Conservation (phyloP, 805 yeast species). For the Ascoidea tarda region DNA sequence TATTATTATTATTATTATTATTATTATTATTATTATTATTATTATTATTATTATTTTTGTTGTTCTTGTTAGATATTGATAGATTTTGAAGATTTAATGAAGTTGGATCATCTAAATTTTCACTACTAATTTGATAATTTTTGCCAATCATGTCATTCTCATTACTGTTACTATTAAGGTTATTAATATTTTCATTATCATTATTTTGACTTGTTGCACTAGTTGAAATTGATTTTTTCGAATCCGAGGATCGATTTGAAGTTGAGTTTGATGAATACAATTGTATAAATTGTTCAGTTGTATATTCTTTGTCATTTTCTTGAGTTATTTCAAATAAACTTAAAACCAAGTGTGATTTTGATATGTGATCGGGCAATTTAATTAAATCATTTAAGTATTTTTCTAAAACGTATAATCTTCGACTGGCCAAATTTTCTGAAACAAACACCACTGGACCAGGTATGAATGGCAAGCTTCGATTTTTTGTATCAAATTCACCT, state of each 20-base stretch:
- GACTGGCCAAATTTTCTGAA: constrained; percentile 54
- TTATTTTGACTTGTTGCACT: constrained; percentile 4
- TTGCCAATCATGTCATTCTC: too few relatives aligned
- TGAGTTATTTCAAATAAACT: constrained; percentile 48
- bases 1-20: too few relatives aligned
- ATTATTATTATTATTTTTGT: too few relatives aligned
- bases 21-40: too few relatives aligned
- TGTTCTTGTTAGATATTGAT: neutral
- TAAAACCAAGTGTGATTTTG: constrained; percentile 53
- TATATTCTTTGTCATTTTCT: constrained; percentile 19
- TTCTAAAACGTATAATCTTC: constrained; percentile 40
- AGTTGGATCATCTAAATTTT: neutral
- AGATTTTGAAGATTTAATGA: neutral
- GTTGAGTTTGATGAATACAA: neutral
- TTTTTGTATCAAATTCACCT: constrained; percentile 56
- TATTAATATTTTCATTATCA: neutral
- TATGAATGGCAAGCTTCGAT: constrained; percentile 78
- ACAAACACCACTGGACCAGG: constrained; percentile 94
- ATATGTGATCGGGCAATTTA: constrained; percentile 62
- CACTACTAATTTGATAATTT: too few relatives aligned
- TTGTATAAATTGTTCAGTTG: neutral
- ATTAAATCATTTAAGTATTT: constrained; percentile 46
- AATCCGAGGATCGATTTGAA: neutral
- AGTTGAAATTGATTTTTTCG: constrained; percentile 4
- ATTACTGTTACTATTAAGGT: too few relatives aligned